Percentiles rank a stretch among this genome's conserved stretches.
These are phyloP conservation scores for Myxozyma monticola DNA, from an alignment of 805 yeast species.

Conservation along the genomic window DNA sequence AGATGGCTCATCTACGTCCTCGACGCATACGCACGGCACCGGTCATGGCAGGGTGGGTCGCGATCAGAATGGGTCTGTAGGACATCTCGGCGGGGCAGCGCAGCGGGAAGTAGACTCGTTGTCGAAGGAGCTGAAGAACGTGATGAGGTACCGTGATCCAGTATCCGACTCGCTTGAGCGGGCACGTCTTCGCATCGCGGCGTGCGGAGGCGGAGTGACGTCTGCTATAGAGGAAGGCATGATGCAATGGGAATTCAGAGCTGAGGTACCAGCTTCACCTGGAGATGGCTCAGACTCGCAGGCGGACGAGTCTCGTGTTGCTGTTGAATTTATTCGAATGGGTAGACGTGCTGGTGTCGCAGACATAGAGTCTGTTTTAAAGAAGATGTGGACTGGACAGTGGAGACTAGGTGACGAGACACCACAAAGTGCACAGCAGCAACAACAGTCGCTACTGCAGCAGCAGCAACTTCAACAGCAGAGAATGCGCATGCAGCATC, in stretches of 20 bases:
- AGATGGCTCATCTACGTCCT: neutral
- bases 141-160: slow-evolving; percentile 28
- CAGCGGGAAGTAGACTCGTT: slow-evolving; percentile 21
- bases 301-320: neutral
- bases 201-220: slow-evolving; percentile 1
- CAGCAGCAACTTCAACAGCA: slow-evolving; percentile 2
- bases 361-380: slow-evolving; percentile 11
- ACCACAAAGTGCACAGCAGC: neutral
- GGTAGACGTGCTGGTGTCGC: neutral
- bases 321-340: neutral
- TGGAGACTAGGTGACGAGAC: slow-evolving; percentile 25
- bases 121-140: slow-evolving; percentile 28
- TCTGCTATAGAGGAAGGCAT: slow-evolving; percentile 1
- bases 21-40: neutral
- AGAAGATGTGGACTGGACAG: slow-evolving; percentile 23
- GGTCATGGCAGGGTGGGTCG: too few relatives aligned
- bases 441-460: neutral
- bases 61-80: neutral
- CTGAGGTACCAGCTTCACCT: neutral
- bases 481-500: neutral
- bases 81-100: slow-evolving; percentile 2
- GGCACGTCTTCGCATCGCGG: slow-evolving; percentile 15
- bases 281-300: neutral
- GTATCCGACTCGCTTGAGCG: slow-evolving; percentile 24
- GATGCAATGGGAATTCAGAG: slow-evolving; percentile 12